Evolutionary conservation across 2,329 filamentous ascomycete genomes (phyloP).

Genomic region (Hawksworthiomyces lignivorus): DNA sequence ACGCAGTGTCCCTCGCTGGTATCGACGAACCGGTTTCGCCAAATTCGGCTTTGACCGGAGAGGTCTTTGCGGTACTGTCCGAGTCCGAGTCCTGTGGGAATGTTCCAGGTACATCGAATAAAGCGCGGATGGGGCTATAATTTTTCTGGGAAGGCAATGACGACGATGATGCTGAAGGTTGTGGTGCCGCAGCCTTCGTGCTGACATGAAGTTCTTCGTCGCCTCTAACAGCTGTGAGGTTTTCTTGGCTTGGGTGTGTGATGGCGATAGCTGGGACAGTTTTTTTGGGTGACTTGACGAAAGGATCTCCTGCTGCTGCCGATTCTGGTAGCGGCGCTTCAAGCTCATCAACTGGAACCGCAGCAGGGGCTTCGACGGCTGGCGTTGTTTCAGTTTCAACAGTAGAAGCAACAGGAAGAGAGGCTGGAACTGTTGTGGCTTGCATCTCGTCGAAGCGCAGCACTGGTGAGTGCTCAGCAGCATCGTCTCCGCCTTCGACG

Average conservation of each 20-base stretch:
- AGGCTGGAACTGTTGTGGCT: conserved; percentile 11
- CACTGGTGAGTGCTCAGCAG: conserved; percentile 1
- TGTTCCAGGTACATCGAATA: conserved; percentile 49
- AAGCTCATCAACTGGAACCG: too few species aligned
- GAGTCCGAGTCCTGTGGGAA: conserved; percentile 41
- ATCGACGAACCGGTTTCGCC: background rate
- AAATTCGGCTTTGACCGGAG: conserved; percentile 1
- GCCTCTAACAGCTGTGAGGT: conserved; percentile 13
- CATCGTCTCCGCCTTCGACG: background rate
- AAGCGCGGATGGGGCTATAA: conserved; percentile 7
- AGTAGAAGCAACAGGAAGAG: conserved; percentile 1
- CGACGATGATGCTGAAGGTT: too few species aligned
- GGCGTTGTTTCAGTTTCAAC: background rate
- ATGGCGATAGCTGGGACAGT: conserved; percentile 37
- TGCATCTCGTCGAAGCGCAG: conserved; percentile 16
- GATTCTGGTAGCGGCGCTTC: too few species aligned
- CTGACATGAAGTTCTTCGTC: too few species aligned
- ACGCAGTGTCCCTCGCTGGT: conserved; percentile 10
- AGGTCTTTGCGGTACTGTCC: conserved; percentile 12
- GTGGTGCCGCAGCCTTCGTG: too few species aligned
- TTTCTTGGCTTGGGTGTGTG: conserved; percentile 30
- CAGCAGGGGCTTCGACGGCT: background rate
- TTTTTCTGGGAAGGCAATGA: background rate
- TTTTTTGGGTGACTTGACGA: conserved; percentile 1
- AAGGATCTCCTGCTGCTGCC: background rate